These are phyloP conservation scores for Alternaria arborescens DNA, from an alignment of 2,329 filamentous ascomycete species.

Conservation along the genomic window DNA sequence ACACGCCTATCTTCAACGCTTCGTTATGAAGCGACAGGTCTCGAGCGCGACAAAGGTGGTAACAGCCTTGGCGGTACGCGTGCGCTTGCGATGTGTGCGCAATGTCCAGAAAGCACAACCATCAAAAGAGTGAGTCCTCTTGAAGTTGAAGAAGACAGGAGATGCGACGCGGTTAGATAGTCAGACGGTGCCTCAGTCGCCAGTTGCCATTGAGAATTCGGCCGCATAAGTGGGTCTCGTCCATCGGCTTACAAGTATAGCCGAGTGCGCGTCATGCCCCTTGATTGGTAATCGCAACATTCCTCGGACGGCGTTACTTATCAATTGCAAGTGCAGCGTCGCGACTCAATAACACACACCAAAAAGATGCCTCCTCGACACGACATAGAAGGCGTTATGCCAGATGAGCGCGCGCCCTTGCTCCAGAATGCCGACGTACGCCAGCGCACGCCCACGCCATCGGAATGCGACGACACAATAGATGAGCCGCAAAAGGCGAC, in stretches of 20 bases:
- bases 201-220: background rate
- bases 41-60: background rate
- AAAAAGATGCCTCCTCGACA: constrained; percentile 22
- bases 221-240: background rate
- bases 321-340: background rate
- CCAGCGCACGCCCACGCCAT: constrained; percentile 3
- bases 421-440: constrained; percentile 20
- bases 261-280: constrained; percentile 12
- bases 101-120: background rate
- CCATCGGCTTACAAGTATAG: background rate
- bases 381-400: constrained; percentile 12
- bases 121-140: background rate
- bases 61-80: background rate
- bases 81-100: background rate
- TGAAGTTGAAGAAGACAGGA: background rate
- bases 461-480: constrained; percentile 12
- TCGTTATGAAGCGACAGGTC: background rate
- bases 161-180: background rate
- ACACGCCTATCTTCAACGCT: background rate
- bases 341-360: background rate
- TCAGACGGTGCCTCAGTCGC: background rate
- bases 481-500: constrained; percentile 22
- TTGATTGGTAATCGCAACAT: constrained; percentile 12
- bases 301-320: background rate
- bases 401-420: constrained; percentile 36